Evolutionary conservation across 495 filamentous ascomycete genomes (phyloP), one percentile per base, ranked within the genome.

Genomic region (Antarctomyces pellizariae): DNA sequence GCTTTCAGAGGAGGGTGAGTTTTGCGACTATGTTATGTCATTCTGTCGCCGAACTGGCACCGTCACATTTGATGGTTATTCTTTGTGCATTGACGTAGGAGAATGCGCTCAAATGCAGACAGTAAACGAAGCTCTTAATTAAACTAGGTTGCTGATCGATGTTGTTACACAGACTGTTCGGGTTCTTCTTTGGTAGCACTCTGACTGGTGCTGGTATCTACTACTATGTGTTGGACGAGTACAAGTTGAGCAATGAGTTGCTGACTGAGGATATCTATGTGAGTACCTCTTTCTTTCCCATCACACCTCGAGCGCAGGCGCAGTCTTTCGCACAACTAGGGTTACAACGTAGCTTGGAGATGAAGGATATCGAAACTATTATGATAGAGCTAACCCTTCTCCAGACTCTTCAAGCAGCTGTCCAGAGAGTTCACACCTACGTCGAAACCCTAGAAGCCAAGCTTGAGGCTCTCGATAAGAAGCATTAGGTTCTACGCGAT

Each of bases 241-340:
- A 95, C 50, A 72, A 77, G 48, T 59, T 86, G 19, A 75, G 80
- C 30, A 97, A 95, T 49, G 78, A 91, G 52, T 62, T 92, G 45
- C 53, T 97, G 50, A 86, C 75, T 23, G 78, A 90, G 52, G 86
- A 97, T 56, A 92, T 97, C 48, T 75, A 75, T 53, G 86, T 95
- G 66, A 45, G 77, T 67, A 38, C 29, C 19, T 37, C 26, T 16
- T 25, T 35, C 18, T 28, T 31, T 32, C 31, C 36, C 29, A 37
- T 26, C 24, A 19, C 26, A 20, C 34, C 32, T 33, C 30, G 13
- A 25, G 31, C 40, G 29, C 33, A 31, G 28, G 26, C 24, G 17
- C 29, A 28, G 29, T 11, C 9, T 26, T 14, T 26, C 8, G 7
- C 6, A 7, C 24, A 26, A 13, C 12, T n/a, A 10, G 10, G 7